Evolutionary conservation across 164 flowering plant genomes (phyloP), one percentile per base, ranked within the genome.

Genomic region (Stephania japonica): DNA sequence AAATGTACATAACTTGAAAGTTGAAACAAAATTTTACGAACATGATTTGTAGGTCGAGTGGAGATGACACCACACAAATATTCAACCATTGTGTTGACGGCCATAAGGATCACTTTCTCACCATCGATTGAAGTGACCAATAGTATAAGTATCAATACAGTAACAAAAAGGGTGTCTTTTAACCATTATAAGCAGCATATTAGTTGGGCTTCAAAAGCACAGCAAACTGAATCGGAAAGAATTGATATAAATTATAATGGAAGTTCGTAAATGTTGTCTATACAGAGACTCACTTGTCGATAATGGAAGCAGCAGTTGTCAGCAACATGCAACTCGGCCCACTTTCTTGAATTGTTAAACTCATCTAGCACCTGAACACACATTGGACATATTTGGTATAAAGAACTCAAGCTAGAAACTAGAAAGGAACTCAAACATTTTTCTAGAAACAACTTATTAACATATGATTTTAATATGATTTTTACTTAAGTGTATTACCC

Each of bases 271-370:
- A 43, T 32, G 25, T 16, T 0, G 42, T 19, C 8, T 67, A 18
- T 6, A 2, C 6, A 67, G 68, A 65, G 67, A 87, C 92, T 86
- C 78, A 94, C 98, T 73, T 85, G 79, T 68, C 93, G 91, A 81
- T 90, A 94, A 72, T 94, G 97, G 79, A 92, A 94, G 83, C 95
- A 91, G 76, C 90, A 86, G 76, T 82, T 92, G 79, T 94, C 98
- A 68, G 97, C 97, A 79, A 86, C 89, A 78, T 92, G 93, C 81
- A 87, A 80, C 44, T 81, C 89, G 56, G 92, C 88, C 97, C 97
- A 94, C 65, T 79, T 79, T 85, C 87, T 88, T 68, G 89, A 86
- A 77, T 79, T 80, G 47, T 78, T 74, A 71, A 91, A 76, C 81
- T 90, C 95, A 72, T 78, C 71, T 50, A 83, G 70, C 64, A 88